Base-by-base conservation (phyloP, 306 rosid species). In the Cucumis melo region DNA sequence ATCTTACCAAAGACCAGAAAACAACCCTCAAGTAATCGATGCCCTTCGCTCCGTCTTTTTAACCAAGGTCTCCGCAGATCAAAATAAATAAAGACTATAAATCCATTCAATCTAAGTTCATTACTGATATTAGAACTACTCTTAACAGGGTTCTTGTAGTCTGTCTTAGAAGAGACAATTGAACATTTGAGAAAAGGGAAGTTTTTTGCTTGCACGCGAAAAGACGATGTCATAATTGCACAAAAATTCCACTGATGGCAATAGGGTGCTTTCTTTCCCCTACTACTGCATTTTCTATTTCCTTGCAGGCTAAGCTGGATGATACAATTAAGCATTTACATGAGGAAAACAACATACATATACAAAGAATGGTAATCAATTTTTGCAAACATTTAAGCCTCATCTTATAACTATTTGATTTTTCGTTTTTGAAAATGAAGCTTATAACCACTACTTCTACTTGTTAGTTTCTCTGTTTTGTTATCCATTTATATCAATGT, bases 251-350 rank as follows among this genome's bases (percentile, higher is more conserved):
- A 24, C 20, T 4, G 59, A 16, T 48, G 59, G 50, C 15, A 21
- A 12, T 71, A 24, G 21, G 56, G 76, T 48, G 42, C 24, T 71
- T 71, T 8, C 76, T 48, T 71, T 48, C 42, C 76, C 41, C 42
- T 24, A 24, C 20, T 24, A 24, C 23, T 77, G 16, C 59, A 63
- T 78, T 66, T 80, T 53, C 75, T 83, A 81, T 77, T 75, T 51
- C 13, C 27, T 63, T 77, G 60, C 90, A 91, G 97, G 81, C 46
- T 78, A 42, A 54, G 34, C 81, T 86, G 81, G 87, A 88, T 77
- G 92, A 88, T 83, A 67, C 84, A 50, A 76, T 86, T 62, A 88
- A 79, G 74, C 80, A 59, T 66, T 79, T 91, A 77, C 82, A 15
- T 77, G 78, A 82, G 70, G 96, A 87, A 79, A 81, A 77, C n/a